Evolutionary conservation across 192 early-diverging fungal genomes (phyloP), one percentile per base, ranked within the genome.

Genomic region (Paraglomus brasilianum): DNA sequence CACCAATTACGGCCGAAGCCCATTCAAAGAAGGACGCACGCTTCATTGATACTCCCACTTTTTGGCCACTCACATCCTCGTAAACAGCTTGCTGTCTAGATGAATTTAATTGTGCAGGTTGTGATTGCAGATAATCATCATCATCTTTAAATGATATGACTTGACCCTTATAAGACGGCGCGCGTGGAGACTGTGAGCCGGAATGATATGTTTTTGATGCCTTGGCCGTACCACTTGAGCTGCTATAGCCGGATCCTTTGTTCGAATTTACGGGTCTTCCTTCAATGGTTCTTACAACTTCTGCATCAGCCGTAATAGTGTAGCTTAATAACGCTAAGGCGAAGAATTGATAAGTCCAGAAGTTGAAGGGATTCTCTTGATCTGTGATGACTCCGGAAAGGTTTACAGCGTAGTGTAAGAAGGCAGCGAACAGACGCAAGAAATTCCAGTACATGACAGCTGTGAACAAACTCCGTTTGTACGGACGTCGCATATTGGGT

Each of bases 391-490:
- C 30, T 30, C 30, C 30, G 30, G 30, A 30, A 30, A 30, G 30
- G 15, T 7, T 40, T 30, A 17, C 17, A 43, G 19, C 1, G 44
- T 9, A 56, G 22, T n/a, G 30, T 30, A 40, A 3, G 8, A 68
- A 44, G 4, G 66, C 52, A 0, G 45, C 4, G 17, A 56, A 55
- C n/a, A 68, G 4, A 30, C 66, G 21, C 14, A 68, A 4, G 36
- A 68, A 68, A 56, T 68, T 68, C 66, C 66, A 68, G 15, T 68
- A 68, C 66, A 68, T 68, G 5, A 68, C 66, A 8, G 66, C 52
- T 5, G 66, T 68, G 15, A 68, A 68, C 46, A 68, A 45, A 17
- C 22, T 56, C 14, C 66, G 38, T 56, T 56, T 68, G 7, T 8
- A 14, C 41, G 10, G 44, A 1, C 40, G 13, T 17, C 9, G 17